These are phyloP conservation scores for Cinnamomum micranthum DNA, from an alignment of 164 flowering plant species.

Conservation along the genomic window DNA sequence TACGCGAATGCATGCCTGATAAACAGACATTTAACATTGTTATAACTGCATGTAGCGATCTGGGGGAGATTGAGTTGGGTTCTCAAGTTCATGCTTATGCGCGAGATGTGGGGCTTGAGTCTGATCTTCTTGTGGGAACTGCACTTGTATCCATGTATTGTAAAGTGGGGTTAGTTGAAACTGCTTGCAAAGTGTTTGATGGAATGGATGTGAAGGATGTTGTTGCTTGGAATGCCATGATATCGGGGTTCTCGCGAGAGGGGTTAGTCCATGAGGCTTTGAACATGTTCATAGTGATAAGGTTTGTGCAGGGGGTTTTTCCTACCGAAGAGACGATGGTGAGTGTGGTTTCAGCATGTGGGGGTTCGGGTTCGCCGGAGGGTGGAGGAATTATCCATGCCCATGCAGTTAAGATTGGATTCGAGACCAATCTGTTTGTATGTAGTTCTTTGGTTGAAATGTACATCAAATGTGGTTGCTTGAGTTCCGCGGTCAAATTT, in stretches of 20 bases:
- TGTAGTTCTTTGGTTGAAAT: slow-evolving; percentile 14
- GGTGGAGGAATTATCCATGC: slow-evolving; percentile 10
- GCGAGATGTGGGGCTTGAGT: neutral
- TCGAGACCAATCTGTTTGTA: slow-evolving; percentile 4
- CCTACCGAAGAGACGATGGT: slow-evolving; percentile 16
- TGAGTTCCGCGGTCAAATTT: slow-evolving; percentile 7
- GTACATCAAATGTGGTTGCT: slow-evolving; percentile 11
- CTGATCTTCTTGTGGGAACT: slow-evolving; percentile 16
- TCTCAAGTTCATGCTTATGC: neutral
- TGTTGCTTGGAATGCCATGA: slow-evolving; percentile 20
- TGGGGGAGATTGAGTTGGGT: slow-evolving; percentile 13
- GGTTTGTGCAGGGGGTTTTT: neutral
- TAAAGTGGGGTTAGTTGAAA: slow-evolving; percentile 9
- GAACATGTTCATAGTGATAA: slow-evolving; percentile 7
- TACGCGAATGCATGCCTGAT: slow-evolving; percentile 6
- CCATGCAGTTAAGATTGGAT: slow-evolving; percentile 7
- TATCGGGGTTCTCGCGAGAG: slow-evolving; percentile 3
- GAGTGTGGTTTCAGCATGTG: slow-evolving; percentile 10
- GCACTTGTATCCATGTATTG: slow-evolving; percentile 13
- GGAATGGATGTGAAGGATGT: slow-evolving; percentile 12
- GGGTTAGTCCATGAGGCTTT: slow-evolving; percentile 4
- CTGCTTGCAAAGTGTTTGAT: slow-evolving; percentile 12
- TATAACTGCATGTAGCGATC: slow-evolving; percentile 10
- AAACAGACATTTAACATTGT: slow-evolving; percentile 13
- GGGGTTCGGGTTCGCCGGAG: neutral